Evolutionary conservation across 2,329 filamentous ascomycete genomes (phyloP), one percentile per base, ranked within the genome.

Genomic region (Exophiala viscosa): DNA sequence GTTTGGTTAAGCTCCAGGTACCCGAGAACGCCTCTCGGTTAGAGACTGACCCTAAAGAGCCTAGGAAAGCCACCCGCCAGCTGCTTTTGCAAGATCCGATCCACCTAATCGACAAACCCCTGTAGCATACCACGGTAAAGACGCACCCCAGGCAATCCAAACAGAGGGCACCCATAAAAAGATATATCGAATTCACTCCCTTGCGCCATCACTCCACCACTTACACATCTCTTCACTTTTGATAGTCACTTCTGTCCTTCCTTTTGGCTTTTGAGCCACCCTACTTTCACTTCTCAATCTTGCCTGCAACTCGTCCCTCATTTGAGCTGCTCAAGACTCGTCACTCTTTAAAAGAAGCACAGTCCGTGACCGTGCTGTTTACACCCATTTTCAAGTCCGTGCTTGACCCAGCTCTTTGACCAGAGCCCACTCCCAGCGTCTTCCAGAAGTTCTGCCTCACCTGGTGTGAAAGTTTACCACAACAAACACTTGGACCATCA

Each of bases 301-400:
- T 44, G 50, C 14, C 36, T 38, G 20, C 17, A 23, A 48, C 50
- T 50, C 56, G 54, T 54, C 56, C 56, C 53, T 59, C 56, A 28
- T 54, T 59, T 48, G 56, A 56, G 53, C 45, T 43, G 56, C 47
- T 38, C 42, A 44, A 49, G 53, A 52, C 45, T 23, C 56, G 48
- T 48, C 54, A 18, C 40, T 57, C 54, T 41, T 57, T 57, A 42
- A 46, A 36, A 49, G 14, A 45, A 43, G 56, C 56, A 59, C 53
- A 51, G 56, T 59, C 56, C 44, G 56, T 52, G 56, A 56, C 56
- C 45, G 56, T 56, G 56, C 50, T 17, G 28, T 40, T 51, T 45
- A 14, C 32, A 50, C 45, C 38, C 32, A 35, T 38, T 45, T 36
- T 23, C 14, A 40, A 38, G 56, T 54, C 56, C 56, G 42, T 48